Conservation (phyloP, 2,329 filamentous ascomycete species). For the Cucurbitaria berberidis region DNA sequence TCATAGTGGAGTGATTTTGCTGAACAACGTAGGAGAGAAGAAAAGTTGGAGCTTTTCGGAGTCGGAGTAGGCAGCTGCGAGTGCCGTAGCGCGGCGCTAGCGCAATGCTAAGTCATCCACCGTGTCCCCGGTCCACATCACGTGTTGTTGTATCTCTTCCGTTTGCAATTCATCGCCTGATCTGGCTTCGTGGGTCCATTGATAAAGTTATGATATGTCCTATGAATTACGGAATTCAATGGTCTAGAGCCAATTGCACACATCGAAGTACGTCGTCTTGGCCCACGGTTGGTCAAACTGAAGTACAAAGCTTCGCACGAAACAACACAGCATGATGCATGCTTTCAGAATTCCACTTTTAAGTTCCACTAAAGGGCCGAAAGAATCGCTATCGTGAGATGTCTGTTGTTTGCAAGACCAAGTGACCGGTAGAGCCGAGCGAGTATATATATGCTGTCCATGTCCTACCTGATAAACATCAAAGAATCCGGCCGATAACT, state of each 20-base stretch:
- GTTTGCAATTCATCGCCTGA: not conserved
- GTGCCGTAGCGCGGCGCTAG: constrained; percentile 7
- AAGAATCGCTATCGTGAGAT: not conserved
- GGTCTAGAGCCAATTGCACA: no score
- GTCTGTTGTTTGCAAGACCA: not conserved
- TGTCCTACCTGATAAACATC: not conserved
- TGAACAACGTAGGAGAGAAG: not conserved
- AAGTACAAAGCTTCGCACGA: not conserved
- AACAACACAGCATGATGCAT: not conserved
- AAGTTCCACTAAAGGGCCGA: not conserved
- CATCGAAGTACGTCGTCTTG: no score
- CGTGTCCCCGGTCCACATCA: not conserved
- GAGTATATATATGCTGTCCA: not conserved
- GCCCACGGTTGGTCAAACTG: no score
- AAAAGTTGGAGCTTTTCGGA: constrained; percentile 1
- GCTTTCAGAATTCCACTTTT: not conserved
- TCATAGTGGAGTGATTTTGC: not conserved
- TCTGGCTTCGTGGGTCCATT: not conserved
- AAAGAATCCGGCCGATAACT: not conserved
- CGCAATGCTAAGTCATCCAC: not conserved
- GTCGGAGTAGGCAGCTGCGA: not conserved
- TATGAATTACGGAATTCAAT: not conserved
- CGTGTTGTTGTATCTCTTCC: not conserved
- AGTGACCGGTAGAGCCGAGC: not conserved
- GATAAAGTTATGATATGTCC: not conserved